Evolutionary conservation across 1,139 yeast genomes (phyloP), one percentile per base, ranked within the genome.

Genomic region (Sugiyamaella novakii): DNA sequence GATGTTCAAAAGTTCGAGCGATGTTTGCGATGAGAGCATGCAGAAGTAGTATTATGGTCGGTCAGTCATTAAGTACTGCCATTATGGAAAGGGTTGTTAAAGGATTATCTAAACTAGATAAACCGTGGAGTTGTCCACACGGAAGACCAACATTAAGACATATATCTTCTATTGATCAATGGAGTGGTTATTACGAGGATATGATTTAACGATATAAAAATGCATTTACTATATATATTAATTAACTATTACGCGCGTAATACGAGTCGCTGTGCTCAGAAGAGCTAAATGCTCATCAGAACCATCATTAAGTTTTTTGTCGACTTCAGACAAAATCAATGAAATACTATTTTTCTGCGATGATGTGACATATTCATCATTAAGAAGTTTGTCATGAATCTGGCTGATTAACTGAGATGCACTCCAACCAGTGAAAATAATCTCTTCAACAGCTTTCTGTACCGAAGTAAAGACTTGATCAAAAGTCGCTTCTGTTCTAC

Each of bases 81-180:
- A 77, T 79, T 5, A 94, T 94, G 99, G 64, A 67, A 1, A 69
- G 65, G 39, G 81, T 92, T 1, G 91, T 92, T 2, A 65, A 70
- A 25, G 78, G 89, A 59, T 70, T 94, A 50, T 80, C 94, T 17
- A 70, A 67, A 0, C 71, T 94, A 31, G 92, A 89, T 54, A 87
- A 87, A 61, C 99, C 99, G 0, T 94, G 98, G 98, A 92, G 91
- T 62, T 92, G 99, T 66, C 99, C 99, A 0, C 99, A 92, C 68
- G 98, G 99, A 0, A 73, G 99, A 54, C 99, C 98, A 0, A 92
- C 99, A 1, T 80, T 92, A 84, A 75, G 98, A 50, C 98, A 92
- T 66, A 71, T 92, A 50, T 79, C 83, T 55, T 89, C 87, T 43
- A 49, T 62, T 15, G 54, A 57, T 28, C 58, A 52, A 21, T 48